Percentiles rank a stretch among this genome's conserved stretches.
Conservation (phyloP, 352 stramenopile genomes). For the Phytophthora hibernalis region DNA sequence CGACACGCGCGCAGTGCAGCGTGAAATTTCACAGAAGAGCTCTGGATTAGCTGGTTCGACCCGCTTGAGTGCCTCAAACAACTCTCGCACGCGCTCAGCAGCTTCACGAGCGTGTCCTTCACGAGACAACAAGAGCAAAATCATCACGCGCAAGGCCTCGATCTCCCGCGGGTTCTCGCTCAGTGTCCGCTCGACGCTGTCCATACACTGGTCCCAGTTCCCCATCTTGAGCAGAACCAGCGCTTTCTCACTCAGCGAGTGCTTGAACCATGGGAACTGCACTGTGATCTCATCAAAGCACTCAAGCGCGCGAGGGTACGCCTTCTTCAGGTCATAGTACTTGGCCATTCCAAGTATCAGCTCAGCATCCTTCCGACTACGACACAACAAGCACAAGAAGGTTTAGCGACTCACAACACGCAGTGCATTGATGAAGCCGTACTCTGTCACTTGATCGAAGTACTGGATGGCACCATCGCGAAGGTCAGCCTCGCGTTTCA, state of each 20-base stretch:
- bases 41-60: constrained; percentile 74
- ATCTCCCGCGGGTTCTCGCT: constrained; percentile 73
- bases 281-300: constrained; percentile 80
- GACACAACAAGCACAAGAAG: constrained; percentile 6
- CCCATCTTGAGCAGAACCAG: constrained; percentile 85
- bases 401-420: too few species aligned
- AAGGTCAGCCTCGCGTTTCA: constrained; percentile 69
- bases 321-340: constrained; percentile 80
- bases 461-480: constrained; percentile 67
- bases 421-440: constrained; percentile 12
- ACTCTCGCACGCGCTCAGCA: constrained; percentile 59
- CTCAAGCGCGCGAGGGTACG: constrained; percentile 68
- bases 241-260: constrained; percentile 84
- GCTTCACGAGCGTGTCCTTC: constrained; percentile 66
- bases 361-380: constrained; percentile 74
- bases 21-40: constrained; percentile 68
- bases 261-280: constrained; percentile 84
- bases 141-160: constrained; percentile 71
- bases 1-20: constrained; percentile 69
- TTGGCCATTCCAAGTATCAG: constrained; percentile 76
- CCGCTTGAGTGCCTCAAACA: constrained; percentile 75
- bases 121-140: constrained; percentile 73
- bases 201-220: constrained; percentile 87
- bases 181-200: constrained; percentile 78
- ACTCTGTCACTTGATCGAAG: constrained; percentile 75